These are phyloP conservation scores for Anacardium occidentale DNA, from an alignment of 345 rosid species.

Conservation along the genomic window DNA sequence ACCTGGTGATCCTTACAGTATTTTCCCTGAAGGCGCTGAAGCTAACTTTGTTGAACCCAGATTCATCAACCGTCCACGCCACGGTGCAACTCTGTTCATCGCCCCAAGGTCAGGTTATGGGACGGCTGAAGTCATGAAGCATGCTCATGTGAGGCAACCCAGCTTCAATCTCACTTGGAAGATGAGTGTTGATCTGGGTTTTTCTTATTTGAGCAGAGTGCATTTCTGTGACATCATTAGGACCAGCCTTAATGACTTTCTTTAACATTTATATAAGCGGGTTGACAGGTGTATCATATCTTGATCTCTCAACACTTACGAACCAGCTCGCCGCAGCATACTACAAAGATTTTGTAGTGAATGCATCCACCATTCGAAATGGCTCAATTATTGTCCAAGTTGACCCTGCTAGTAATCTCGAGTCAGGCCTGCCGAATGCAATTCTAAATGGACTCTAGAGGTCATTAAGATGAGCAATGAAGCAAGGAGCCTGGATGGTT, in stretches of 20 bases:
- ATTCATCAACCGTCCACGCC: constrained; percentile 41
- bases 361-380: constrained; percentile 46
- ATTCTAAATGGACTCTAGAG: constrained; percentile 76
- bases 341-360: constrained; percentile 52
- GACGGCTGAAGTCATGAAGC: constrained; percentile 48
- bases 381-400: constrained; percentile 61
- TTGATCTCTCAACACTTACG: constrained; percentile 53
- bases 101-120: constrained; percentile 67
- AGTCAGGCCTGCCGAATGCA: constrained; percentile 48
- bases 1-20: constrained; percentile 45
- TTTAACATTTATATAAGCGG: constrained; percentile 65
- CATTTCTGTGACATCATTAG: constrained; percentile 90
- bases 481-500: constrained; percentile 58
- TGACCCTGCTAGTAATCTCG: constrained; percentile 41
- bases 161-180: constrained; percentile 80
- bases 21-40: constrained; percentile 55
- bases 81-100: constrained; percentile 43
- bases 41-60: constrained; percentile 33
- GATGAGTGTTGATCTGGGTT: constrained; percentile 52
- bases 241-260: constrained; percentile 56
- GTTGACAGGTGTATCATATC: constrained; percentile 34
- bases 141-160: constrained; percentile 44
- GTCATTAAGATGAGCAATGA: constrained; percentile 65
- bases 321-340: constrained; percentile 49
- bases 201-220: constrained; percentile 57